Conservation (phyloP, 495 filamentous ascomycete species). For the Venustampulla echinocandica region DNA sequence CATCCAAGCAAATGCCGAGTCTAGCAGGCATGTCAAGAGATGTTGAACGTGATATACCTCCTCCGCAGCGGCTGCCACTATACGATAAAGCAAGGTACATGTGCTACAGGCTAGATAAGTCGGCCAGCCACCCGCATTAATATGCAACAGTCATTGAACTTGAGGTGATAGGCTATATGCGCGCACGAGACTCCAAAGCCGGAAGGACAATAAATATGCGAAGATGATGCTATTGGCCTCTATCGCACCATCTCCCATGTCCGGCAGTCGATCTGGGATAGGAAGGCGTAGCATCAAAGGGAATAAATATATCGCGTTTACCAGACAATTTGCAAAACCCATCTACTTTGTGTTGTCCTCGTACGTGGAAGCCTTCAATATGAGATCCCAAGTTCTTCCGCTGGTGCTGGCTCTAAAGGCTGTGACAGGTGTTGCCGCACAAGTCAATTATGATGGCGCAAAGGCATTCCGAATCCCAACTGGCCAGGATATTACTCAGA, state of each 20-base stretch:
- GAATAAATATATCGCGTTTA: not conserved
- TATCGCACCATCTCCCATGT: not conserved
- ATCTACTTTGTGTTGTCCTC: not conserved
- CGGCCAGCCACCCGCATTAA: too few relatives aligned
- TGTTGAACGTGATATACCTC: too few relatives aligned
- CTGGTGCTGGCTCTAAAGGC: not conserved
- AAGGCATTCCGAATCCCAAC: slow-evolving; percentile 3
- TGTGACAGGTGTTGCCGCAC: not conserved
- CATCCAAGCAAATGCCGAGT: too few relatives aligned
- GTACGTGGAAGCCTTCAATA: not conserved
- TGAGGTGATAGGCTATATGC: not conserved
- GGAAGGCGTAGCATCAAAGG: not conserved
- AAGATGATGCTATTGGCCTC: not conserved
- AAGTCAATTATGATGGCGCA: slow-evolving; percentile 6
- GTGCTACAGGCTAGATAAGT: too few relatives aligned
- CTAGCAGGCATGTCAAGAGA: too few relatives aligned
- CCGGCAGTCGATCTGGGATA: not conserved
- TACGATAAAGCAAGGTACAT: too few relatives aligned
- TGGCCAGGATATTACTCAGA: slow-evolving; percentile 3
- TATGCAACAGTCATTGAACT: not conserved
- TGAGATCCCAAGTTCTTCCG: not conserved
- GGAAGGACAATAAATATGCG: not conserved
- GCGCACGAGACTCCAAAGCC: not conserved
- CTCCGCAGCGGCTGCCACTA: too few relatives aligned
- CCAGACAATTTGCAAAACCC: not conserved